phyloP scores from a whole-genome alignment of 176 grass and related monocot species.

The Aechmea fasciata region DNA sequence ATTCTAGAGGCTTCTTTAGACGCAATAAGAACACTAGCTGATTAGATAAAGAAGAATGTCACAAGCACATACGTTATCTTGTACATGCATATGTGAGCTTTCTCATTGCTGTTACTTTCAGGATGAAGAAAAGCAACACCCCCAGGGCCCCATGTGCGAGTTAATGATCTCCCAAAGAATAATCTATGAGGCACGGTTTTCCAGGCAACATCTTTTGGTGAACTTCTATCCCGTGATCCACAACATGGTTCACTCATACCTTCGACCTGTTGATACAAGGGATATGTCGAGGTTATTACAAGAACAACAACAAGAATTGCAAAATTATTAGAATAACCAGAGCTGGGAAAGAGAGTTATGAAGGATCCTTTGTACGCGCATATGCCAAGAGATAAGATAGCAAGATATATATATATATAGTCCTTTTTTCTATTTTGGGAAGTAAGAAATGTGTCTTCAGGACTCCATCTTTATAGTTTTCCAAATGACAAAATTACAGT shows the following conservation, averaged over 20 bases:
- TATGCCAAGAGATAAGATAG: no score
- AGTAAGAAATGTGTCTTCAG: no score
- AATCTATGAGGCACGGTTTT: conserved; percentile 68
- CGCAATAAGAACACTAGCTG: not conserved
- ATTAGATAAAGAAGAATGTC: not conserved
- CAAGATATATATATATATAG: no score
- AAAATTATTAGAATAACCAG: not conserved
- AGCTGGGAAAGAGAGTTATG: no score
- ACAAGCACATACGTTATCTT: conserved; percentile 73
- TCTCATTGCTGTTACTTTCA: conserved; percentile 45
- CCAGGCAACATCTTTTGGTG: conserved; percentile 57
- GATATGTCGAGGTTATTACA: conserved; percentile 12
- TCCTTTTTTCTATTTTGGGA: no score
- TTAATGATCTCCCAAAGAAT: conserved; percentile 66
- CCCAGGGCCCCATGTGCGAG: conserved; percentile 60
- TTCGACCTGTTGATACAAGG: conserved; percentile 45
- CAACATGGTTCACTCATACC: conserved; percentile 56
- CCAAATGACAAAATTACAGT: no score
- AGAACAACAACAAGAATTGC: conserved; percentile 12
- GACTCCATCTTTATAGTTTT: no score
- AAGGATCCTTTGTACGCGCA: no score
- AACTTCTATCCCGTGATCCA: conserved; percentile 64
- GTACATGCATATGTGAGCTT: conserved; percentile 73
- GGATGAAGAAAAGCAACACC: conserved; percentile 88
- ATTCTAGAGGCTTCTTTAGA: not conserved